Conservation (phyloP, 2,329 filamentous ascomycete genomes). For the Biscogniauxia marginata region DNA sequence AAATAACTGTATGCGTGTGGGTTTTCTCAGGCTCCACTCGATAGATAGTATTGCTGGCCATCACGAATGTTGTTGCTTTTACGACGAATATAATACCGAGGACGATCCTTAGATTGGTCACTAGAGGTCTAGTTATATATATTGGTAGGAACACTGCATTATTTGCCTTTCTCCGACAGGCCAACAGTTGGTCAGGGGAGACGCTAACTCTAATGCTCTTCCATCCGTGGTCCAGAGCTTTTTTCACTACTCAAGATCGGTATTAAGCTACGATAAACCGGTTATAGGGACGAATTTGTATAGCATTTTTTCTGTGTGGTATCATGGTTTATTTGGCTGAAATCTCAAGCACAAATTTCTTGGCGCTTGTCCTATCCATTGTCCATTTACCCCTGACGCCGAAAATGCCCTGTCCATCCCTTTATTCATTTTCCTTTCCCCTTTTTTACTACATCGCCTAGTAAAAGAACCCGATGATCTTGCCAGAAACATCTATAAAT, state of each 20-base stretch:
- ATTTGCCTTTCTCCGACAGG: too few species aligned
- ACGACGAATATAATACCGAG: too few species aligned
- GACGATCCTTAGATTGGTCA: too few species aligned
- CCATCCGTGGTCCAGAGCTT: background rate
- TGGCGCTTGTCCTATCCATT: constrained; percentile 13
- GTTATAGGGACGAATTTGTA: constrained; percentile 16
- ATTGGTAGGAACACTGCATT: too few species aligned
- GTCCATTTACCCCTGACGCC: constrained; percentile 31
- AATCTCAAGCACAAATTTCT: constrained; percentile 19
- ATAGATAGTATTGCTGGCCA: constrained; percentile 1
- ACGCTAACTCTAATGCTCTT: too few species aligned
- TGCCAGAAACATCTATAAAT: constrained; percentile 76
- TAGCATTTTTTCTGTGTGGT: constrained; percentile 31
- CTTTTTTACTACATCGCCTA: constrained; percentile 47
- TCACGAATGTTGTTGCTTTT: too few species aligned
- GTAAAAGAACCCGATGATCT: constrained; percentile 99
- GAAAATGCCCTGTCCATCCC: constrained; percentile 29
- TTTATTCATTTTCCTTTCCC: constrained; percentile 5
- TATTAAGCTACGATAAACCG: background rate
- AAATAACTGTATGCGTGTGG: constrained; percentile 46
- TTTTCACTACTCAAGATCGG: background rate
- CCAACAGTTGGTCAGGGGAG: too few species aligned
- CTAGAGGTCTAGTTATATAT: too few species aligned
- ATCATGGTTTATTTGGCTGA: constrained; percentile 21
- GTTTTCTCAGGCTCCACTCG: constrained; percentile 36